A percentile compares a stretch with the other conserved stretches of the same genome.
These are phyloP conservation scores for Eucalyptus tenuipes DNA, from an alignment of 345 rosid species.

Conservation along the genomic window DNA sequence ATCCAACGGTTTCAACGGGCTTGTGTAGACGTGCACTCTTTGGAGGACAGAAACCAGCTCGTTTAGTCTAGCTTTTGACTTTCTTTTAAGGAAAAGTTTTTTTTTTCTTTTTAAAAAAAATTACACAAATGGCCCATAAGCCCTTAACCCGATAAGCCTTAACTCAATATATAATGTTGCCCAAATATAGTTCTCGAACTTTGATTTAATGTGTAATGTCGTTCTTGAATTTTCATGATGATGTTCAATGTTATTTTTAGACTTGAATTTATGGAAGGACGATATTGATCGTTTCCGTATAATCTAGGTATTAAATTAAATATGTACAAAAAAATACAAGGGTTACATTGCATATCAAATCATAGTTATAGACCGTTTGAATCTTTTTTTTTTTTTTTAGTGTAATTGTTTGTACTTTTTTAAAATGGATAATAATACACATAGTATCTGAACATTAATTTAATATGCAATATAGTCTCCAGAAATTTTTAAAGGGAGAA, in stretches of 20 bases:
- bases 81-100: background rate
- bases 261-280: fast-evolving
- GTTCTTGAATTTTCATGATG: fast-evolving
- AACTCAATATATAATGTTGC: too few relatives aligned
- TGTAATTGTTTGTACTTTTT: too few relatives aligned
- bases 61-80: background rate
- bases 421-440: too few relatives aligned
- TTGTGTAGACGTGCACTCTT: background rate
- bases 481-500: background rate
- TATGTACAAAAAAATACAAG: too few relatives aligned
- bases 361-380: background rate
- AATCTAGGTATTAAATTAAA: too few relatives aligned
- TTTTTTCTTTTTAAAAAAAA: background rate
- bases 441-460: background rate
- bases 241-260: fast-evolving
- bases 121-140: background rate
- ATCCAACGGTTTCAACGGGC: background rate
- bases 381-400: too few relatives aligned
- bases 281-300: fast-evolving
- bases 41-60: background rate
- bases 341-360: too few relatives aligned
- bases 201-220: fast-evolving
- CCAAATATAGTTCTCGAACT: fast-evolving
- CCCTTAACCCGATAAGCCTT: fast-evolving
- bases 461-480: background rate